Conservation (phyloP, 805 yeast species). For the Myxozyma neotropica region DNA sequence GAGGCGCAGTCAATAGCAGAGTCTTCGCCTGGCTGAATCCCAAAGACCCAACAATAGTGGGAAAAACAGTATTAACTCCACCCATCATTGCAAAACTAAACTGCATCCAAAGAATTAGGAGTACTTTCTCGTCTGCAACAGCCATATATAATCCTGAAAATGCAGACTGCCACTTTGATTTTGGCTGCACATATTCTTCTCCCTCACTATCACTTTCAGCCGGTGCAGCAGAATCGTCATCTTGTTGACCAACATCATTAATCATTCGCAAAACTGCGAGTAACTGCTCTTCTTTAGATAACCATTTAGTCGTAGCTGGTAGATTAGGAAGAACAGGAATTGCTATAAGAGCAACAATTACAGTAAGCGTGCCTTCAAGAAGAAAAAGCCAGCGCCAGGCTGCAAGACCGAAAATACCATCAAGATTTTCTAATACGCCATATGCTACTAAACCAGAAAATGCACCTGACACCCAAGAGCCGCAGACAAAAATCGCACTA, state of each 20-base stretch:
- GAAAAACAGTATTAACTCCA: conserved; percentile 54
- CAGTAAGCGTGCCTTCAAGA: conserved; percentile 58
- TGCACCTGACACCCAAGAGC: conserved; percentile 55
- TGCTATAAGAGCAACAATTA: conserved; percentile 50
- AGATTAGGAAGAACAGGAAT: conserved; percentile 56
- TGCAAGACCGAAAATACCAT: conserved; percentile 47
- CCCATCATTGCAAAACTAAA: conserved; percentile 57
- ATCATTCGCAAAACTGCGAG: conserved; percentile 47
- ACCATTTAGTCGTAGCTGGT: conserved; percentile 54
- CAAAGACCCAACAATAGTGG: conserved; percentile 60
- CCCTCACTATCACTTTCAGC: neutral
- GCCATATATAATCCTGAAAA: conserved; percentile 28
- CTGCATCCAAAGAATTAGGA: conserved; percentile 31
- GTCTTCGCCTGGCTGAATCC: conserved; percentile 55
- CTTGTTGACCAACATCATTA: conserved; percentile 49
- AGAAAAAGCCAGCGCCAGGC: conserved; percentile 62
- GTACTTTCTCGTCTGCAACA: conserved; percentile 35
- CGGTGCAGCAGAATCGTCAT: conserved; percentile 39
- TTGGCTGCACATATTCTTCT: neutral
- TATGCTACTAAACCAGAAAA: conserved; percentile 59
- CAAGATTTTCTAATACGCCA: conserved; percentile 52
- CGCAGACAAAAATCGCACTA: conserved; percentile 52
- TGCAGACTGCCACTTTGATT: conserved; percentile 9
- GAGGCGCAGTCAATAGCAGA: conserved; percentile 46
- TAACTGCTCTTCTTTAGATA: conserved; percentile 50